These are phyloP conservation scores for Zelopaecilomyces penicillatus DNA, from an alignment of 2,329 filamentous ascomycete species.

Conservation along the genomic window DNA sequence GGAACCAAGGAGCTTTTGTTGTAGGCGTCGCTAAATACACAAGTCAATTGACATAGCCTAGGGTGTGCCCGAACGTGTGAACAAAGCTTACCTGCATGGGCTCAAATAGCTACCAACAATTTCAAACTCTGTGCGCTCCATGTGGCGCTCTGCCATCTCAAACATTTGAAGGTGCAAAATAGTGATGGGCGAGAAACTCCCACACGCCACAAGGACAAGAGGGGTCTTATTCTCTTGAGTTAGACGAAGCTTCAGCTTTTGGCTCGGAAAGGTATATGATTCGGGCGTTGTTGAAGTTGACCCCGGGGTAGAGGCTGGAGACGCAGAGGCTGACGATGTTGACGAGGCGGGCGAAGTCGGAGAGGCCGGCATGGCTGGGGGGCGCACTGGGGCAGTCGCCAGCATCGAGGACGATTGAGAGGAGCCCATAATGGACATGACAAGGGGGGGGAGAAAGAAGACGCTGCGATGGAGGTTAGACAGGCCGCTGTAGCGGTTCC, in stretches of 20 bases:
- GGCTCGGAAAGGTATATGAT: slow-evolving; percentile 48
- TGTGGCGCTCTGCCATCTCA: slow-evolving; percentile 71
- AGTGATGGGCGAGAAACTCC: slow-evolving; percentile 64
- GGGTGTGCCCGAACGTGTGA: background rate
- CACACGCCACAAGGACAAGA: slow-evolving; percentile 59
- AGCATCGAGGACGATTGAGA: too few relatives aligned
- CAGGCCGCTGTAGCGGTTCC: too few relatives aligned
- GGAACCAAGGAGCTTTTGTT: slow-evolving; percentile 33
- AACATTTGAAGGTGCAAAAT: slow-evolving; percentile 76
- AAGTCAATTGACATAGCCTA: too few relatives aligned
- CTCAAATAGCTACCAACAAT: slow-evolving; percentile 66
- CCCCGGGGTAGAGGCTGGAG: too few relatives aligned
- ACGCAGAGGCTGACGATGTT: too few relatives aligned
- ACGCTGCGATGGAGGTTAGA: too few relatives aligned
- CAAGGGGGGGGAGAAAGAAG: too few relatives aligned
- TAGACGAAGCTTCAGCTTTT: slow-evolving; percentile 46
- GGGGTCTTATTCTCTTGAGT: slow-evolving; percentile 48
- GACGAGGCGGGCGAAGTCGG: too few relatives aligned
- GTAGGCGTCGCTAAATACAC: slow-evolving; percentile 24
- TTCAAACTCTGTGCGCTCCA: slow-evolving; percentile 62
- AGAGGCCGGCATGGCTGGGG: too few relatives aligned
- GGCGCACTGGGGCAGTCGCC: too few relatives aligned
- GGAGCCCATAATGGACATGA: too few relatives aligned
- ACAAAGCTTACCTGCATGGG: slow-evolving; percentile 6
- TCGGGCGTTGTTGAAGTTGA: background rate